phyloP scores from a whole-genome alignment of 768 basidiomycete genomes.

The Sarcodon aspratus region DNA sequence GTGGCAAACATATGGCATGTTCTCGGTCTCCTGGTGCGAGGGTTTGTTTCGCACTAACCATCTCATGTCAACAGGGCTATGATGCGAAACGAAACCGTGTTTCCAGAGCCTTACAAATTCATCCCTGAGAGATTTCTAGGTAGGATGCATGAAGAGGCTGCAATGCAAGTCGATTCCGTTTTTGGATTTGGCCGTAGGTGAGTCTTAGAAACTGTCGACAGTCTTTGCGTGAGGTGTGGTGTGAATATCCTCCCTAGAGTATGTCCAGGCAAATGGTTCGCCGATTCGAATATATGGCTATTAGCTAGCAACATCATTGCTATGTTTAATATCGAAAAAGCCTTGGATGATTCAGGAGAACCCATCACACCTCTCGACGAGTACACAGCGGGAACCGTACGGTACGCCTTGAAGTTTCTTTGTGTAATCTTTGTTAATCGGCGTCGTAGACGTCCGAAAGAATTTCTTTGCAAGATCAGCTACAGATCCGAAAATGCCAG shows the following conservation, averaged over 20 bases:
- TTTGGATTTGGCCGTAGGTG: constrained; percentile 47
- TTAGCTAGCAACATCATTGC: constrained; percentile 33
- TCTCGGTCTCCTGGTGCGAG: no score
- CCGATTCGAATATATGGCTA: constrained; percentile 34
- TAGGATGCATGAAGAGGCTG: constrained; percentile 22
- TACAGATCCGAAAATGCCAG: neutral
- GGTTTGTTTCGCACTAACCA: neutral
- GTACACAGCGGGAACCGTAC: constrained; percentile 32
- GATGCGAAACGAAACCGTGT: constrained; percentile 16
- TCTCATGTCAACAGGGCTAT: constrained; percentile 12
- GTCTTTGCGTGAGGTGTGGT: constrained; percentile 1
- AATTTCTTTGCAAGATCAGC: neutral
- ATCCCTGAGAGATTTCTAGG: neutral
- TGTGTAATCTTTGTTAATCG: neutral
- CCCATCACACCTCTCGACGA: constrained; percentile 25
- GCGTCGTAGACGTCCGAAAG: neutral
- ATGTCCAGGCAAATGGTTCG: constrained; percentile 46
- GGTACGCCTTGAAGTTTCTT: constrained; percentile 17
- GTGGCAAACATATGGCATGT: constrained; percentile 12
- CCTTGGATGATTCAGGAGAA: constrained; percentile 29
- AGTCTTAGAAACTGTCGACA: no score
- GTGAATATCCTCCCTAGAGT: constrained; percentile 18
- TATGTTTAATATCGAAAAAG: constrained; percentile 31
- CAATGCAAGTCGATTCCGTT: constrained; percentile 26
- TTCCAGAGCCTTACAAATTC: constrained; percentile 6